phyloP scores from a whole-genome alignment of 208 protist genomes.

The Crithidia bombi region DNA sequence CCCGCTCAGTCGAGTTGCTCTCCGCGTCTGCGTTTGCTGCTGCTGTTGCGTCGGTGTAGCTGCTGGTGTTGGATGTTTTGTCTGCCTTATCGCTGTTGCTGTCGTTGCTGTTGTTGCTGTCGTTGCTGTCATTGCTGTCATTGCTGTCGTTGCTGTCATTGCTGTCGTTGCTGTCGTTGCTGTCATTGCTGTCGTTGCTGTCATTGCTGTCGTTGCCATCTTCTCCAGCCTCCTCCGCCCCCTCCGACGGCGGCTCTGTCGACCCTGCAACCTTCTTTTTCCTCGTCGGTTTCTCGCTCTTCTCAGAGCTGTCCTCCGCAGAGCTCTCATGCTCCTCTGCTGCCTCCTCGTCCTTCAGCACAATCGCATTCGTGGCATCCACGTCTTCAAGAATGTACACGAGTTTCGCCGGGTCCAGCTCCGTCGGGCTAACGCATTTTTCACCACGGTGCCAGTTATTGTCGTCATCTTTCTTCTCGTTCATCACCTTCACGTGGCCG shows the following conservation, averaged over 20 bases:
- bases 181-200: no score
- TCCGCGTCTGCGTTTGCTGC: neutral
- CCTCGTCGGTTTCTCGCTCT: neutral
- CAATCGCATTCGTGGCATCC: conserved; percentile 73
- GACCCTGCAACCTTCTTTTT: neutral
- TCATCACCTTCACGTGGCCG: conserved; percentile 53
- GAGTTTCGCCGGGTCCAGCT: conserved; percentile 62
- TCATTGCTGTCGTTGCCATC: neutral
- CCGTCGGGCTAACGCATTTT: conserved; percentile 6
- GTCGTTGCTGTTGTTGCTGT: neutral
- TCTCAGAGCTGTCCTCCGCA: neutral
- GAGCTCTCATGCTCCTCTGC: neutral
- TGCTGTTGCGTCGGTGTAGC: conserved; percentile 6
- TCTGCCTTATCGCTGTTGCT: neutral
- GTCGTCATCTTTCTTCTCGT: conserved; percentile 20
- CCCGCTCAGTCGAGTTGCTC: conserved; percentile 14
- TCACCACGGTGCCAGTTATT: neutral
- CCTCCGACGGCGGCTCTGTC: neutral
- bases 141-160: neutral
- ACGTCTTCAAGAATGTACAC: conserved; percentile 91
- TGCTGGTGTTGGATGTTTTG: neutral
- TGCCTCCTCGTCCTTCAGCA: conserved; percentile 39
- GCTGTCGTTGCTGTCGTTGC: no score
- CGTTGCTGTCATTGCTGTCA: neutral
- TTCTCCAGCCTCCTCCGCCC: neutral